Evolutionary conservation across 371 early-diverging fungal species (phyloP).

Genomic region (Lichtheimia hyalospora): DNA sequence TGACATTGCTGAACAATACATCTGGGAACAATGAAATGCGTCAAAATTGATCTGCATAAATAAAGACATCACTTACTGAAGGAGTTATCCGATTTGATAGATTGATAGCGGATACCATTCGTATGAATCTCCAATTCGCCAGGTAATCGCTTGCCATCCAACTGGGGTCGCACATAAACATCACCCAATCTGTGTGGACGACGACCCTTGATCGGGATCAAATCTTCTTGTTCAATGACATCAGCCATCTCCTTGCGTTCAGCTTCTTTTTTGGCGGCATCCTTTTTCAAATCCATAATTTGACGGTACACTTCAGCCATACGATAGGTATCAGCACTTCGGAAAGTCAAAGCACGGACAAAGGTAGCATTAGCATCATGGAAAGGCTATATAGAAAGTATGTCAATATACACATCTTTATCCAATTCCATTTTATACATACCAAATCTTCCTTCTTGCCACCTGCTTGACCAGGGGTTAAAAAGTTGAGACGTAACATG

Average conservation of each 20-base stretch:
- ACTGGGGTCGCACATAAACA: conserved; percentile 84
- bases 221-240: conserved; percentile 92
- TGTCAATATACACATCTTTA: neutral
- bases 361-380: conserved; percentile 90
- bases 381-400: conserved; percentile 57
- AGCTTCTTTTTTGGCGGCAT: conserved; percentile 85
- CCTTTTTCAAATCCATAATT: conserved; percentile 90
- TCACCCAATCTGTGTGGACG: conserved; percentile 83
- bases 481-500: conserved; percentile 96
- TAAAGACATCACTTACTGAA: conserved; percentile 56
- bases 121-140: conserved; percentile 94
- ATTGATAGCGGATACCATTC: conserved; percentile 92
- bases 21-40: conserved; percentile 42
- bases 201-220: conserved; percentile 79
- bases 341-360: conserved; percentile 88
- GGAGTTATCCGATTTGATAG: conserved; percentile 79
- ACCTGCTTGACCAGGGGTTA: conserved; percentile 91
- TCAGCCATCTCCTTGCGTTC: conserved; percentile 95
- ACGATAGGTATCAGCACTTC: conserved; percentile 81
- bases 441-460: conserved; percentile 87
- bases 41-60: neutral
- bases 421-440: conserved; percentile 7
- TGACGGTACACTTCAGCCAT: conserved; percentile 84
- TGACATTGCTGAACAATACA: conserved; percentile 96
- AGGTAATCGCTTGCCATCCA: conserved; percentile 85